Evolutionary conservation across 2,329 filamentous ascomycete genomes (phyloP).

Genomic region (Dendrostoma leiphaemia): DNA sequence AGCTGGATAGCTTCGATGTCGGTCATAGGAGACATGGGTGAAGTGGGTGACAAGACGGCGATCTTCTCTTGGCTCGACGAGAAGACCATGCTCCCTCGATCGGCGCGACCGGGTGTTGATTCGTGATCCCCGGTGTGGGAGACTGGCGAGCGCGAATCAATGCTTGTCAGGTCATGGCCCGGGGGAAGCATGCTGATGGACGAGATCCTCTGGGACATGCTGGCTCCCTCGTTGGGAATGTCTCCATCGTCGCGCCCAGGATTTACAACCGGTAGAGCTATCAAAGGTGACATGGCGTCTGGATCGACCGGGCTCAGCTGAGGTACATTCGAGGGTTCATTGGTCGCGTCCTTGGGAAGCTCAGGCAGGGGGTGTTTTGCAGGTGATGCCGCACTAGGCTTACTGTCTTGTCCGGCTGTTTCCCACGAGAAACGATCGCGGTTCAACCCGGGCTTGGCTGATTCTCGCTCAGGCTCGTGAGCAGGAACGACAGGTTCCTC

Average conservation of each 20-base stretch:
- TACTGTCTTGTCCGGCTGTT: conserved; percentile 19
- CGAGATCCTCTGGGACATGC: background rate
- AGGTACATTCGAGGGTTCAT: background rate
- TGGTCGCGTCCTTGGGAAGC: background rate
- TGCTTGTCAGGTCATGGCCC: conserved; percentile 13
- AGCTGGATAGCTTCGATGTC: too few relatives aligned
- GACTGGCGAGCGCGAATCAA: conserved; percentile 43
- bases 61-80: conserved; percentile 47
- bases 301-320: conserved; percentile 8
- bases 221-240: background rate
- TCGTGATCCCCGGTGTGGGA: conserved; percentile 35
- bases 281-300: conserved; percentile 10
- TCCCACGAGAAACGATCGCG: conserved; percentile 44
- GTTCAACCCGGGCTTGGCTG: background rate
- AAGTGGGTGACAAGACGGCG: conserved; percentile 33
- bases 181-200: background rate
- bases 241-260: conserved; percentile 1
- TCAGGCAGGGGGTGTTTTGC: background rate
- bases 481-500: background rate
- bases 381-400: background rate
- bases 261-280: conserved; percentile 10
- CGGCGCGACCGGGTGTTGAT: conserved; percentile 19
- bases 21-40: conserved; percentile 33
- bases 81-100: conserved; percentile 18
- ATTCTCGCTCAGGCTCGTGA: conserved; percentile 6